Conservation (phyloP, 768 basidiomycete genomes). For the Termitomyces sp. region DNA sequence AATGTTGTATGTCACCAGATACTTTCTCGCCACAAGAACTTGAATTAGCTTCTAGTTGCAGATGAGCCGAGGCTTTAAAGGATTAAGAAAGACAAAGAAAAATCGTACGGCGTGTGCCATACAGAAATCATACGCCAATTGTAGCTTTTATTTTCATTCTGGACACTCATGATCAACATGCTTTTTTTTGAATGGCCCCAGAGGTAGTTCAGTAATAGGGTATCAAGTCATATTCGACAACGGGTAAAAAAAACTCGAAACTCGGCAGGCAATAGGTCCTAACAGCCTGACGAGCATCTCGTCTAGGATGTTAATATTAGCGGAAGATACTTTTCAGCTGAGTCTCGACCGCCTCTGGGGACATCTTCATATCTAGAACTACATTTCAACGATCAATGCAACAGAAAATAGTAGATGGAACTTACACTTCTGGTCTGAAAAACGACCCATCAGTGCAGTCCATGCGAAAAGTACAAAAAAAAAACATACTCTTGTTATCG, state of each 20-base stretch:
- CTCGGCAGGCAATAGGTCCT: background rate
- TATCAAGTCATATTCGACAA: background rate
- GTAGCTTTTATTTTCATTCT: background rate
- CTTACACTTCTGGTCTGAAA: slow-evolving; percentile 49
- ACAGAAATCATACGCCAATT: no score
- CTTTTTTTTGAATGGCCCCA: background rate
- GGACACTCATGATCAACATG: background rate
- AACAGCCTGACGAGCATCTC: background rate
- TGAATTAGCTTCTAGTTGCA: background rate
- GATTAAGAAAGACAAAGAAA: background rate
- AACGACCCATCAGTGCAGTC: no score
- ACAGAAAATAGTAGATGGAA: slow-evolving; percentile 6
- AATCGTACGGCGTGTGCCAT: background rate
- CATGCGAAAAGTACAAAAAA: slow-evolving; percentile 3
- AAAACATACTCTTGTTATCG: slow-evolving; percentile 69
- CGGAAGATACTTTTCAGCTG: slow-evolving; percentile 62
- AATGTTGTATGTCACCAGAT: no score
- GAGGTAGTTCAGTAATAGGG: background rate
- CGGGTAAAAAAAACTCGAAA: background rate
- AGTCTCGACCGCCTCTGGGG: slow-evolving; percentile 66
- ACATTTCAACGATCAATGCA: slow-evolving; percentile 8
- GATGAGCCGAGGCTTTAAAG: background rate
- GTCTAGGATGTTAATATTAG: slow-evolving; percentile 7
- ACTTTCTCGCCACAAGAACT: background rate
- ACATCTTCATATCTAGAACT: slow-evolving; percentile 69